Base-by-base conservation (phyloP, 805 yeast genomes). In the Tetrapisispora pingtungensis region DNA sequence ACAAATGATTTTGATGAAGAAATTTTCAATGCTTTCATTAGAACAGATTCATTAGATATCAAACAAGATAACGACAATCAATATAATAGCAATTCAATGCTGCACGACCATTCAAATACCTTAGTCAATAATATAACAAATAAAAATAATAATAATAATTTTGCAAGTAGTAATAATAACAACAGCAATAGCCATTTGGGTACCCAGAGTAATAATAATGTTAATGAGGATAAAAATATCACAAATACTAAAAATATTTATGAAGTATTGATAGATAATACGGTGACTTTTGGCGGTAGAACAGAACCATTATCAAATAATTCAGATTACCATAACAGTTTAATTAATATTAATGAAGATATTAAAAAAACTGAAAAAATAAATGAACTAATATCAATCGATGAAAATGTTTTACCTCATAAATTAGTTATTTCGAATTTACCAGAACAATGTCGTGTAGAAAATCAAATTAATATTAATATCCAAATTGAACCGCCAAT, bases 371-470 rank as follows among this genome's bases (percentile, higher is more conserved):
- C 27, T 8, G 15, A 31, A 15, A 31, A 33, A 32, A n/a, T 32
- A 14, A 27, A 30, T 38, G 31, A 42, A 31, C 30, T 17, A 36
- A 7, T 39, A 24, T 30, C 10, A 17, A 33, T 38, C n/a, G 28
- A 22, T 22, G 46, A 43, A 27, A 35, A 36, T 18, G 8, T 15
- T 2, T 46, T 68, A 38, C 72, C 73, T 4, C 79, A 74, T 58
- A 66, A 70, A 44, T 51, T 84, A 43, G 60, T 65, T 22, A 67
- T 90, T 1, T 62, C 70, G 7, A 82, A 80, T 42, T 69, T 90
- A 37, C 97, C 97, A 1, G 66, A 75, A 5, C 80, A 78, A 52
- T 86, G 96, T 12, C 76, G 98, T 51, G 98, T 90, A 7, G 98
- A 90, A 65, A 90, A 97, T 14, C 98, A 93, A 66, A 86, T 93